Evolutionary conservation across 1,284 basidiomycete species (phyloP).

Genomic region (Heterobasidion occidentale): DNA sequence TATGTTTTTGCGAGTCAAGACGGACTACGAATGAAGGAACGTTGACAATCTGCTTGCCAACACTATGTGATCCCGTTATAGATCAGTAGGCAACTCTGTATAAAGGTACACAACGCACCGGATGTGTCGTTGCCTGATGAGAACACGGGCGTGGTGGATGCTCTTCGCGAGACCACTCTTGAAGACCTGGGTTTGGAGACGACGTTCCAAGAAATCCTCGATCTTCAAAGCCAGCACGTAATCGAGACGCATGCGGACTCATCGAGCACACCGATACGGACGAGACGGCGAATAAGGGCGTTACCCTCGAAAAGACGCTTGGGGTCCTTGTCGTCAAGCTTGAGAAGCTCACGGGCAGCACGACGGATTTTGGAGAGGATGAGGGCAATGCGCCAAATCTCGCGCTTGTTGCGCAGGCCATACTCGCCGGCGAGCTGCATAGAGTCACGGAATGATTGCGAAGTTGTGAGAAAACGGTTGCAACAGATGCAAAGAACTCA

Average conservation of each 20-base stretch:
- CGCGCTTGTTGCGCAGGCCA: constrained; percentile 99
- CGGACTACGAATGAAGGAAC: constrained; percentile 99
- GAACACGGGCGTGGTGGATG: constrained; percentile 97
- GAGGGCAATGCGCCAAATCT: constrained; percentile 99
- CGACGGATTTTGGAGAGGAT: constrained; percentile 99
- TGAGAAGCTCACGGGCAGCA: constrained; percentile 99
- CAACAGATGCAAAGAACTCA: constrained; percentile 22
- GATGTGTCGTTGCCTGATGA: constrained; percentile 97
- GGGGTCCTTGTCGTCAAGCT: constrained; percentile 99
- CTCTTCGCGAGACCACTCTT: constrained; percentile 97
- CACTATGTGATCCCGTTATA: constrained; percentile 36
- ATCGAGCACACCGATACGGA: constrained; percentile 99
- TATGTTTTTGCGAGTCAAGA: constrained; percentile 96
- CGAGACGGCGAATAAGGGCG: constrained; percentile 97
- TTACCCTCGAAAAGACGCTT: constrained; percentile 99
- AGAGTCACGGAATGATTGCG: constrained; percentile 3
- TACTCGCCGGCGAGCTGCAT: constrained; percentile 95
- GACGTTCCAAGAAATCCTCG: constrained; percentile 99
- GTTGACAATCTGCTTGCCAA: constrained; percentile 99
- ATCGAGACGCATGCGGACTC: constrained; percentile 99
- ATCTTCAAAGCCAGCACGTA: constrained; percentile 99
- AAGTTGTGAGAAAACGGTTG: neutral
- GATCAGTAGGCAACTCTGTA: neutral
- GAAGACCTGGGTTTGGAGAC: constrained; percentile 99
- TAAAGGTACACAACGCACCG: constrained; percentile 46